phyloP scores from a whole-genome alignment of 2,329 filamentous ascomycete species.

The Aspergillus pseudotamarii region DNA sequence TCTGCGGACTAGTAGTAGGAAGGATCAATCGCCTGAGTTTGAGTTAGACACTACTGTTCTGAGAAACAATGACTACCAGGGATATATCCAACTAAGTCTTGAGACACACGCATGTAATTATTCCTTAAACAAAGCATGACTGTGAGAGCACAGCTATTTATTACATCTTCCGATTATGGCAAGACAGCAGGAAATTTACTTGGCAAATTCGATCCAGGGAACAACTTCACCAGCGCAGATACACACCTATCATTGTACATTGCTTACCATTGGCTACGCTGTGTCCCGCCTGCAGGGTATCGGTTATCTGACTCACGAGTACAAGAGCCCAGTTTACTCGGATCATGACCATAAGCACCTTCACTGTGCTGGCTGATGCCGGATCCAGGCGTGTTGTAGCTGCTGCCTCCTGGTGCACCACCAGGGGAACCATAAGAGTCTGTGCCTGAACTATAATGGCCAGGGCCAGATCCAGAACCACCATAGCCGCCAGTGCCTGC shows the following conservation, averaged over 20 bases:
- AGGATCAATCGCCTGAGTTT: background rate
- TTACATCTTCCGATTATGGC: no score
- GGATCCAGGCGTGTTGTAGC: constrained; percentile 13
- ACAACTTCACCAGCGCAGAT: background rate
- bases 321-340: constrained; percentile 15
- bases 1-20: background rate
- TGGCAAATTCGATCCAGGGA: background rate
- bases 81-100: background rate
- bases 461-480: constrained; percentile 31
- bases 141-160: background rate
- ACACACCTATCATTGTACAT: background rate
- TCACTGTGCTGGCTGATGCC: constrained; percentile 3
- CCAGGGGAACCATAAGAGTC: constrained; percentile 13
- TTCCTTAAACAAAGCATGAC: background rate
- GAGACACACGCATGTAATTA: background rate
- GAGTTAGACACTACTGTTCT: background rate
- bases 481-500: constrained; percentile 44
- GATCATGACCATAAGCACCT: constrained; percentile 9
- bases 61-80: background rate
- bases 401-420: constrained; percentile 14
- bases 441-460: constrained; percentile 19
- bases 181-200: background rate
- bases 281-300: constrained; percentile 10
- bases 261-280: constrained; percentile 18
- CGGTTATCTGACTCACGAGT: constrained; percentile 12